Conservation (phyloP, 2,329 filamentous ascomycete genomes). For the Hymenoscyphus scutula region DNA sequence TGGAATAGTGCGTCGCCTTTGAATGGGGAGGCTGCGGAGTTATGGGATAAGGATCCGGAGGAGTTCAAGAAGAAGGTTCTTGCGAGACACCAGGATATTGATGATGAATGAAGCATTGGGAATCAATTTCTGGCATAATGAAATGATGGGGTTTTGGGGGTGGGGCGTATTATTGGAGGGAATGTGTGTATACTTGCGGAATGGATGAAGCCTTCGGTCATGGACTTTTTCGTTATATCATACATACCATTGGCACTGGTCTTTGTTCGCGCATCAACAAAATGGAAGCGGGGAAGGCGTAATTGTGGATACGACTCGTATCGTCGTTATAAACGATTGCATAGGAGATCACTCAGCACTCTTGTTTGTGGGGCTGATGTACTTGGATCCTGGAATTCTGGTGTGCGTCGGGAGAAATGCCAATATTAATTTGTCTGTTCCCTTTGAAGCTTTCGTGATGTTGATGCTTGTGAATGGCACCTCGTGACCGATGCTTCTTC, state of each 20-base stretch:
- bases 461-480: too few species aligned
- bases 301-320: background rate
- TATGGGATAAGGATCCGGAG: conserved; percentile 86
- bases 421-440: conserved; percentile 1
- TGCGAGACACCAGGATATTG: conserved; percentile 60
- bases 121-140: background rate
- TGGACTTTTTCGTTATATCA: background rate
- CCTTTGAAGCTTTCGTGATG: too few species aligned
- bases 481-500: too few species aligned
- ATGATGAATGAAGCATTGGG: conserved; percentile 53
- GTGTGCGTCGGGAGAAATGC: background rate
- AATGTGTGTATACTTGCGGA: background rate
- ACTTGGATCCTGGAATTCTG: background rate
- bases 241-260: background rate
- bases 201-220: background rate
- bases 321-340: background rate
- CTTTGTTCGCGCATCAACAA: background rate
- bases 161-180: background rate
- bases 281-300: conserved; percentile 1
- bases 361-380: background rate
- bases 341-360: background rate
- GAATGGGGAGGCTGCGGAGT: conserved; percentile 91
- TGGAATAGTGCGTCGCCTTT: conserved; percentile 75
- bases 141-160: background rate
- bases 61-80: conserved; percentile 81